Percentiles rank a stretch among this genome's conserved stretches.
phyloP scores from a whole-genome alignment of 148 eudicot species.

The Arctostaphylos glauca region DNA sequence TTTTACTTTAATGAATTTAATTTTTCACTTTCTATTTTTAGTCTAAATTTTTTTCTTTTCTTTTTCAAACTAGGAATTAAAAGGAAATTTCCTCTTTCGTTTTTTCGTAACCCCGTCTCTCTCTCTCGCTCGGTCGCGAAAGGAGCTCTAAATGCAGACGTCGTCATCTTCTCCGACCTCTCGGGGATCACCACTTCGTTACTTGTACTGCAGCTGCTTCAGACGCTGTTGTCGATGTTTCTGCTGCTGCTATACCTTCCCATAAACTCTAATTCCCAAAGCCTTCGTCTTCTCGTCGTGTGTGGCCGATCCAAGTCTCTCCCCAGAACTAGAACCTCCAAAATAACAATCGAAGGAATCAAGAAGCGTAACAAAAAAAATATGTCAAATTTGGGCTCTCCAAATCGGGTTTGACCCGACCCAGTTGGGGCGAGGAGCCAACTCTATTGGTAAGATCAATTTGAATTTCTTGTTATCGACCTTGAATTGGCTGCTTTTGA shows the following conservation, averaged over 20 bases:
- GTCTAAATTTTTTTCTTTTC: no score
- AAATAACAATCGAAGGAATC: not conserved
- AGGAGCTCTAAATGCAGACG: not conserved
- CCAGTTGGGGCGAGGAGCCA: not conserved
- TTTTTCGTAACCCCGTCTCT: no score
- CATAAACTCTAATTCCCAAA: not conserved
- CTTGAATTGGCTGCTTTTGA: not conserved
- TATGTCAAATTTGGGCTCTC: not conserved
- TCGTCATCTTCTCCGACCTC: not conserved
- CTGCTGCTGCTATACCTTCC: constrained; percentile 2
- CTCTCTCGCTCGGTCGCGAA: not conserved
- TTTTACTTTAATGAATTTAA: no score
- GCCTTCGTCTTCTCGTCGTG: not conserved
- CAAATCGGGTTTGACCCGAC: not conserved
- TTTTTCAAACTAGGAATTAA: no score
- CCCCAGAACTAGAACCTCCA: not conserved
- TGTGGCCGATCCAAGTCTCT: not conserved
- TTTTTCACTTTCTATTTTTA: no score
- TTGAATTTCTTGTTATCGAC: not conserved
- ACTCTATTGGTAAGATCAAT: not conserved
- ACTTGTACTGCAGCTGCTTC: constrained; percentile 3
- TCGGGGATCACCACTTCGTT: not conserved
- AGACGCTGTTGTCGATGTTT: constrained; percentile 8
- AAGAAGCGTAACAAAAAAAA: not conserved
- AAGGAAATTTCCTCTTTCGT: no score